phyloP scores from a whole-genome alignment of 257 asterid species.

The Rhazya stricta region DNA sequence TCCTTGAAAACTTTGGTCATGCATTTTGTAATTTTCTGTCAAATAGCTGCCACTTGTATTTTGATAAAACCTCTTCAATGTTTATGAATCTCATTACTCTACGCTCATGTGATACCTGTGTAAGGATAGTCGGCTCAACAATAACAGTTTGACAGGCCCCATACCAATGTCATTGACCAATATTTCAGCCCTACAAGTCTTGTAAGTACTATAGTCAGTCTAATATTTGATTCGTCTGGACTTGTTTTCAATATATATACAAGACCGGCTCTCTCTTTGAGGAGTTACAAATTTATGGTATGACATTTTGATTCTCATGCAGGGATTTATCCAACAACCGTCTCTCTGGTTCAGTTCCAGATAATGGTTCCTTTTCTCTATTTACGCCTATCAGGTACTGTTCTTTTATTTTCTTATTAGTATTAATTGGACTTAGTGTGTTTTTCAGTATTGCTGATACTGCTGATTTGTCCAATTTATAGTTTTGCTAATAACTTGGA shows the following conservation, averaged over 20 bases:
- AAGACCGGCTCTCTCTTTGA: not conserved
- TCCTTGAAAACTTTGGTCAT: not conserved
- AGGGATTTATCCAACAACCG: conserved; percentile 91
- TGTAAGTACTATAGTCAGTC: conserved; percentile 53
- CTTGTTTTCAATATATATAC: not conserved
- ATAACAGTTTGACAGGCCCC: conserved; percentile 76
- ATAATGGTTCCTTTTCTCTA: conserved; percentile 88
- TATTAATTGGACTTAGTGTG: conserved; percentile 8
- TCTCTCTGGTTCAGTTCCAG: conserved; percentile 91
- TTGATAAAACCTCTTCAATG: not conserved
- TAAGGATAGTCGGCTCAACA: conserved; percentile 85
- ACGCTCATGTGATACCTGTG: conserved; percentile 31
- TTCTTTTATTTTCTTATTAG: conserved; percentile 5
- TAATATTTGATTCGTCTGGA: not conserved
- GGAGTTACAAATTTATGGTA: not conserved
- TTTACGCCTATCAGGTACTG: conserved; percentile 91
- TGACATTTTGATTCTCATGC: conserved; percentile 20
- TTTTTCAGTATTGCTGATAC: conserved; percentile 20
- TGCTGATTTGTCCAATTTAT: conserved; percentile 19
- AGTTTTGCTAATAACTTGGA: conserved; percentile 95
- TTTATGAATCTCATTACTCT: conserved; percentile 21
- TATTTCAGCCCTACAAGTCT: conserved; percentile 79
- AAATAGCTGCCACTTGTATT: not conserved
- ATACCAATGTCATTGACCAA: conserved; percentile 82
- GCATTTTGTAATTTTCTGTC: not conserved